A percentile compares a stretch with the other conserved stretches of the same genome.
Conservation (phyloP, 202 grass and related monocot genomes). For the Musa balbisiana region DNA sequence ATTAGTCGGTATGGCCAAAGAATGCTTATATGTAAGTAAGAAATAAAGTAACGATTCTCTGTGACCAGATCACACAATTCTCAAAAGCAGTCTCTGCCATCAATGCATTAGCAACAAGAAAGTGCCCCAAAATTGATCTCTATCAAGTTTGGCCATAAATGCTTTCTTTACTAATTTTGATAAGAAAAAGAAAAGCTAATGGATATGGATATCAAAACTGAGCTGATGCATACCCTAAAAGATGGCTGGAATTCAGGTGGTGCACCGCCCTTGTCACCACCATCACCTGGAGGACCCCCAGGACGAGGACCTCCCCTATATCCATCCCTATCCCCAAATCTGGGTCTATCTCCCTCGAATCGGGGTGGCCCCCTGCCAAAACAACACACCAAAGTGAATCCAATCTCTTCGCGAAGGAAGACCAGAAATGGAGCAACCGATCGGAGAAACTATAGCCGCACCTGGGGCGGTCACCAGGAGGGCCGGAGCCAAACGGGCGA, state of each 20-base stretch:
- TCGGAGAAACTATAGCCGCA: background rate
- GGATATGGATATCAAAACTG: no score
- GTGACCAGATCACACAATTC: background rate
- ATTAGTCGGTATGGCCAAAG: no score
- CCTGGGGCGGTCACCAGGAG: slow-evolving; percentile 79
- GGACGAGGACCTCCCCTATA: slow-evolving; percentile 72
- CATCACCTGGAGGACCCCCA: slow-evolving; percentile 55
- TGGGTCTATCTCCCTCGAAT: slow-evolving; percentile 77
- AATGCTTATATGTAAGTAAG: background rate
- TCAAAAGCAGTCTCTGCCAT: no score
- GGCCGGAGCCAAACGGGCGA: slow-evolving; percentile 73
- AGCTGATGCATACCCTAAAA: slow-evolving; percentile 60
- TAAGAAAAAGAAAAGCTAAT: no score
- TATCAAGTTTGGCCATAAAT: no score
- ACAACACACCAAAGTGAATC: background rate
- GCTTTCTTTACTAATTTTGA: no score
- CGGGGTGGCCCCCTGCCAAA: slow-evolving; percentile 58
- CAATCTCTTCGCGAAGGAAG: background rate
- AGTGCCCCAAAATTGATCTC: no score
- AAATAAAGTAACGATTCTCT: background rate
- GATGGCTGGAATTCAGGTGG: slow-evolving; percentile 87
- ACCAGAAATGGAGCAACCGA: background rate
- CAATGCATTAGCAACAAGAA: no score
- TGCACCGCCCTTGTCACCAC: slow-evolving; percentile 78
- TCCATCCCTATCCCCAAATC: slow-evolving; percentile 82